These are phyloP conservation scores for Boletus austroedulis DNA, from an alignment of 1,284 basidiomycete genomes.

Conservation along the genomic window DNA sequence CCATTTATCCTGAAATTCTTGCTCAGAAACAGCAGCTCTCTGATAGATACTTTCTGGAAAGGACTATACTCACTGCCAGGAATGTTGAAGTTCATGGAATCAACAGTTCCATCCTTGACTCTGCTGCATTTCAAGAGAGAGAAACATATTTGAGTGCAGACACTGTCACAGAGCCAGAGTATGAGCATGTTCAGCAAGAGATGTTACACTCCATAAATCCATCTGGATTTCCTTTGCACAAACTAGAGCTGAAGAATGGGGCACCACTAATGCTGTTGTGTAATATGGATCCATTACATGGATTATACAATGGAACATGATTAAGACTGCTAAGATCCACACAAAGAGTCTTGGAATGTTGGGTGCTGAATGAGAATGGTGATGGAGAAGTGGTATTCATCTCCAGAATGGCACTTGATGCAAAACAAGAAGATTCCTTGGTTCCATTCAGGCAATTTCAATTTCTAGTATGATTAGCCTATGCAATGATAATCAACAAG, in stretches of 20 bases:
- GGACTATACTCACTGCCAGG: not conserved
- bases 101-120: conserved; percentile 8
- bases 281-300: not conserved
- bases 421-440: no score
- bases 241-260: not conserved
- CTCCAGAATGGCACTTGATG: no score
- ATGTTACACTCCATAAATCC: not conserved
- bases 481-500: not conserved
- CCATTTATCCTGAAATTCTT: not conserved
- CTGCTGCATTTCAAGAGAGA: not conserved
- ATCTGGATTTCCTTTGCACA: not conserved
- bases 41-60: not conserved
- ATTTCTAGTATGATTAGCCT: no score
- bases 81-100: conserved; percentile 3
- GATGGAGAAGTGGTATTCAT: no score
- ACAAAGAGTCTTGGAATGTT: not conserved
- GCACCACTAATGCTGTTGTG: not conserved
- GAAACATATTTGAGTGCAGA: conserved; percentile 6
- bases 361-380: no score
- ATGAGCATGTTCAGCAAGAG: not conserved
- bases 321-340: not conserved
- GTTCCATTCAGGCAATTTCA: no score
- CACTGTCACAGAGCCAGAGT: not conserved
- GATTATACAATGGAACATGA: not conserved
- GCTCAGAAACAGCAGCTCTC: not conserved